These are phyloP conservation scores for Penicillium freii DNA, from an alignment of 2,329 filamentous ascomycete species.

Conservation along the genomic window DNA sequence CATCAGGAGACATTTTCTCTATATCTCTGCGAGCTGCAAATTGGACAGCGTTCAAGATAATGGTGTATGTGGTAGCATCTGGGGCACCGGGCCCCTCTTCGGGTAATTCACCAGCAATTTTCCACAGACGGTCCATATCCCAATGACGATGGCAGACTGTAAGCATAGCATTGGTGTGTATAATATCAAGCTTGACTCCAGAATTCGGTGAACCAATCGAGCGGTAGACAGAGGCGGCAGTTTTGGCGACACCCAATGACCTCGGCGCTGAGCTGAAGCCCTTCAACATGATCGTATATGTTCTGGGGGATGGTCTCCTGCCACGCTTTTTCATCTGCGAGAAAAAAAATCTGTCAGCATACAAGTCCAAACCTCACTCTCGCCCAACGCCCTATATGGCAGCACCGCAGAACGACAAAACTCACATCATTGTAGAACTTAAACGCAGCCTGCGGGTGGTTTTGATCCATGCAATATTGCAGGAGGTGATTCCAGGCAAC, in stretches of 20 bases:
- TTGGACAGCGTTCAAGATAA: constrained; percentile 74
- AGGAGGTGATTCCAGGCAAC: constrained; percentile 91
- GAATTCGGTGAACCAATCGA: constrained; percentile 65
- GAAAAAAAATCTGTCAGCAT: constrained; percentile 11
- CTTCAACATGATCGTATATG: constrained; percentile 78
- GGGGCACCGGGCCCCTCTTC: constrained; percentile 61
- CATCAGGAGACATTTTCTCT: constrained; percentile 31
- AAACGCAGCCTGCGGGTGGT: constrained; percentile 63
- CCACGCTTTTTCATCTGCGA: constrained; percentile 88
- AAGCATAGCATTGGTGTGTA: constrained; percentile 86
- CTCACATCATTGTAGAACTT: constrained; percentile 85
- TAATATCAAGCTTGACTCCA: constrained; percentile 67
- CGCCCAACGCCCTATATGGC: background rate
- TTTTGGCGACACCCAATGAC: constrained; percentile 53
- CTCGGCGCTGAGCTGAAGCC: constrained; percentile 66
- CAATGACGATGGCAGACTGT: constrained; percentile 71
- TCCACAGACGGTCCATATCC: constrained; percentile 79
- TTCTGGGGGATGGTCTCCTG: constrained; percentile 75
- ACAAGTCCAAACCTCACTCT: background rate
- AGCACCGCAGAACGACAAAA: constrained; percentile 1
- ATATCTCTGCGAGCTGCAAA: constrained; percentile 40
- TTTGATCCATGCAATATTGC: constrained; percentile 63
- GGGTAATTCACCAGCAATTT: constrained; percentile 69
- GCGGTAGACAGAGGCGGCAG: constrained; percentile 74
- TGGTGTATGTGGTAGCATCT: constrained; percentile 73